Evolutionary conservation across 352 stramenopile genomes (phyloP).

Genomic region (Phytopythium vexans): DNA sequence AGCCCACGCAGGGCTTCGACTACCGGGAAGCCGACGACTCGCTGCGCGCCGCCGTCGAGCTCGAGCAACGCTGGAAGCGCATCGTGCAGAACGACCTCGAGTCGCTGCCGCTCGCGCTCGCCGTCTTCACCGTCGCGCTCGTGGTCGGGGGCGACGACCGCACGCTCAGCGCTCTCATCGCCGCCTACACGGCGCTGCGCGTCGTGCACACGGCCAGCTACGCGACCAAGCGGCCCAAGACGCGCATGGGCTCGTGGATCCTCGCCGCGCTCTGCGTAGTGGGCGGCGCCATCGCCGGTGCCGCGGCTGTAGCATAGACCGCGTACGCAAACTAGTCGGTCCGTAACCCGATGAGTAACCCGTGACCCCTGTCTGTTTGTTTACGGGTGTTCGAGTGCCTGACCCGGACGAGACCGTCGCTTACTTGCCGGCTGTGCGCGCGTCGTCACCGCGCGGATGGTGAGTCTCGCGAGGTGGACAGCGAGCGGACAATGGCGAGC

Average conservation of each 20-base stretch:
- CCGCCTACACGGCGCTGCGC: constrained; percentile 35
- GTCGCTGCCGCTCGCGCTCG: constrained; percentile 45
- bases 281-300: not conserved
- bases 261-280: constrained; percentile 18
- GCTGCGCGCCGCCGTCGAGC: constrained; percentile 20
- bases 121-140: constrained; percentile 36
- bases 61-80: constrained; percentile 48
- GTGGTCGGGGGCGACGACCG: constrained; percentile 26
- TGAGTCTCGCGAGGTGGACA: too few relatives aligned
- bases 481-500: too few relatives aligned
- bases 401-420: too few relatives aligned
- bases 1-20: constrained; percentile 12
- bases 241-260: constrained; percentile 29
- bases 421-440: too few relatives aligned
- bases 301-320: not conserved
- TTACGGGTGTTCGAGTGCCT: too few relatives aligned
- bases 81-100: constrained; percentile 60
- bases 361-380: too few relatives aligned
- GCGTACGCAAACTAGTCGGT: too few relatives aligned
- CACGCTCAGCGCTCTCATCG: constrained; percentile 27
- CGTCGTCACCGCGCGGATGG: too few relatives aligned
- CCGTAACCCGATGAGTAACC: too few relatives aligned
- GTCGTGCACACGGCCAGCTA: constrained; percentile 39
- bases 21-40: constrained; percentile 11
- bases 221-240: constrained; percentile 16